Evolutionary conservation across 192 early-diverging fungal genomes (phyloP).

Genomic region (Entomortierella lignicola): DNA sequence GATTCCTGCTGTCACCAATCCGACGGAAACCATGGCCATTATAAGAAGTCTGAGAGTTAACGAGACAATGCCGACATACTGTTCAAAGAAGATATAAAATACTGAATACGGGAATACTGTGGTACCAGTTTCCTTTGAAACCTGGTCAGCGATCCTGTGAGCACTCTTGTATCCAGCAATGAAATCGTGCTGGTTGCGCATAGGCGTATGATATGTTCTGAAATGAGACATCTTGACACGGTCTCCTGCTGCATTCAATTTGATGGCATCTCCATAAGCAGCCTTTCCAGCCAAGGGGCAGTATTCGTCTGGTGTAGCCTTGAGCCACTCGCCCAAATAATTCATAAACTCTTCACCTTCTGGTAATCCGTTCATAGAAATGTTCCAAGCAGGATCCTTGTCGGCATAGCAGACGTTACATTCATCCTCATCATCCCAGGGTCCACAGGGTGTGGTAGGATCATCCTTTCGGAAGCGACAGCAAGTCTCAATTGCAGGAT

Average conservation of each 20-base stretch:
- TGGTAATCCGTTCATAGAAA: conserved; percentile 67
- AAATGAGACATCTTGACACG: conserved; percentile 69
- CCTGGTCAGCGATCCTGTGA: conserved; percentile 65
- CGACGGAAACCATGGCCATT: conserved; percentile 64
- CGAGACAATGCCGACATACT: conserved; percentile 66
- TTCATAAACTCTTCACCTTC: conserved; percentile 67
- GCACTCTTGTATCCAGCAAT: conserved; percentile 67
- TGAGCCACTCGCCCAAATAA: conserved; percentile 64
- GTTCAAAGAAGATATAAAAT: conserved; percentile 77
- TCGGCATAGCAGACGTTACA: conserved; percentile 60
- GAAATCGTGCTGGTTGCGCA: conserved; percentile 67
- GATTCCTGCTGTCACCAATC: conserved; percentile 61
- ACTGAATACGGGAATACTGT: conserved; percentile 72
- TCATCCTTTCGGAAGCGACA: conserved; percentile 63
- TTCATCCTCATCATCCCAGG: conserved; percentile 61
- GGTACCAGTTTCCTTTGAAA: conserved; percentile 53
- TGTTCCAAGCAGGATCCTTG: conserved; percentile 62
- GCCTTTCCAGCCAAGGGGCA: conserved; percentile 75
- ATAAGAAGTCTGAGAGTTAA: conserved; percentile 62
- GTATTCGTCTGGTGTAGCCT: conserved; percentile 58
- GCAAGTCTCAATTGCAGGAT: conserved; percentile 65
- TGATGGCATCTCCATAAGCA: conserved; percentile 71
- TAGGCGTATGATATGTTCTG: conserved; percentile 69
- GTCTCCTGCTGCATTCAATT: conserved; percentile 38
- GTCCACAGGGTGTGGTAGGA: conserved; percentile 58